Evolutionary conservation across 2,329 filamentous ascomycete species (phyloP).

Genomic region (Rutstroemia sp.): DNA sequence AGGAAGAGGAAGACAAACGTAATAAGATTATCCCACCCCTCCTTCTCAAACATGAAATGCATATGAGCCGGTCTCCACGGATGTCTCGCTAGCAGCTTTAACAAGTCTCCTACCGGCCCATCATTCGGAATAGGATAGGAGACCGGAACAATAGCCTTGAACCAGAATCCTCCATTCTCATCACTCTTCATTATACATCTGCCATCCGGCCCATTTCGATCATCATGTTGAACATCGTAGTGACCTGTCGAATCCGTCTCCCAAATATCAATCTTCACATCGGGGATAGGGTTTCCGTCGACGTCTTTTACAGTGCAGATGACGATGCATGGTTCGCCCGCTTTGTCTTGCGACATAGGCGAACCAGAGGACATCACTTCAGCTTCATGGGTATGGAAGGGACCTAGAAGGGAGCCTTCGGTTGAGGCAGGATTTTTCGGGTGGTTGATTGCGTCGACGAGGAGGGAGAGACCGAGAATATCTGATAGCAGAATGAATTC

Average conservation of each 20-base stretch:
- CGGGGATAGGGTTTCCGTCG: constrained; percentile 50
- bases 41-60: constrained; percentile 84
- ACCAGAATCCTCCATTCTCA: constrained; percentile 70
- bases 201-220: constrained; percentile 58
- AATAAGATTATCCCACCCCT: constrained; percentile 70
- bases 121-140: constrained; percentile 81
- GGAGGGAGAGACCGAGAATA: constrained; percentile 68
- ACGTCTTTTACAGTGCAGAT: constrained; percentile 66
- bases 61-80: constrained; percentile 71
- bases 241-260: constrained; percentile 74
- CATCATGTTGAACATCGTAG: constrained; percentile 73
- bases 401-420: constrained; percentile 73
- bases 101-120: constrained; percentile 70
- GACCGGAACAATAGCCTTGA: constrained; percentile 76
- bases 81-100: constrained; percentile 62
- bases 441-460: constrained; percentile 78
- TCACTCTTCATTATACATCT: constrained; percentile 65
- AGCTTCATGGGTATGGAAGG: constrained; percentile 78
- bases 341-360: constrained; percentile 59
- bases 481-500: constrained; percentile 81
- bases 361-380: constrained; percentile 47
- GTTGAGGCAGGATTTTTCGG: constrained; percentile 65
- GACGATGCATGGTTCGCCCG: constrained; percentile 63
- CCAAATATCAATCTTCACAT: constrained; percentile 74
- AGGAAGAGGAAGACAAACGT: constrained; percentile 51